These are phyloP conservation scores for Phaffia australis DNA, from an alignment of 768 basidiomycete species.

Conservation along the genomic window DNA sequence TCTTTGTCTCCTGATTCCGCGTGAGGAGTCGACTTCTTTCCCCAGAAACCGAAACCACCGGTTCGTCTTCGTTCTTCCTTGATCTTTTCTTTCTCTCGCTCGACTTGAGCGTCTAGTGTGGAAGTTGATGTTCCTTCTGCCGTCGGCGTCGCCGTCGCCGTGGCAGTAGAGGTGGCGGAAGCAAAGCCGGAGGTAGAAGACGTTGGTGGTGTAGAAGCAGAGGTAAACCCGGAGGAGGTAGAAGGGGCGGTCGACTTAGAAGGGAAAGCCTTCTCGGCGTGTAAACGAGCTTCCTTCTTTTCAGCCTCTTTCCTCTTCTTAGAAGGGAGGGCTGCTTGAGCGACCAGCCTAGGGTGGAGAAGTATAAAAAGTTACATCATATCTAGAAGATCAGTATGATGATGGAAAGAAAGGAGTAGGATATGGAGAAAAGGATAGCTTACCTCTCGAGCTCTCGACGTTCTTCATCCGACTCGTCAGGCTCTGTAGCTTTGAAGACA, in stretches of 20 bases:
- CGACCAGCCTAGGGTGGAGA: constrained; percentile 19
- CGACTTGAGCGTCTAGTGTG: too few relatives aligned
- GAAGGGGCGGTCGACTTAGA: not conserved
- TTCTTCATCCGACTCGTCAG: constrained; percentile 88
- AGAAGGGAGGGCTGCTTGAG: constrained; percentile 24
- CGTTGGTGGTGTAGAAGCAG: not conserved
- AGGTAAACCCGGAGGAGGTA: not conserved
- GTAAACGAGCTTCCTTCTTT: constrained; percentile 11
- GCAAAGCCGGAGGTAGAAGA: too few relatives aligned
- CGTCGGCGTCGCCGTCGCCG: too few relatives aligned
- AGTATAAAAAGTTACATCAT: too few relatives aligned
- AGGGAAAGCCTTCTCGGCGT: not conserved
- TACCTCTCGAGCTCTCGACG: constrained; percentile 87
- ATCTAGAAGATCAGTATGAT: not conserved
- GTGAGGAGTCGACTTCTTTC: too few relatives aligned
- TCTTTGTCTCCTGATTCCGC: too few relatives aligned
- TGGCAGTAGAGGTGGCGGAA: too few relatives aligned
- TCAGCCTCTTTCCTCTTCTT: constrained; percentile 26
- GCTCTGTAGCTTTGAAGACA: constrained; percentile 70
- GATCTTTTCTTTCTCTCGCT: too few relatives aligned
- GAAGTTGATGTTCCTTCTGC: too few relatives aligned
- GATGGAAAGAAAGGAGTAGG: not conserved
- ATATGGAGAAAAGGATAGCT: constrained; percentile 27
- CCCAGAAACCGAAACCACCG: too few relatives aligned
- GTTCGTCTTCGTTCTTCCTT: too few relatives aligned